Conservation (phyloP, 306 rosid species). For the Macrotyloma uniflorum region DNA sequence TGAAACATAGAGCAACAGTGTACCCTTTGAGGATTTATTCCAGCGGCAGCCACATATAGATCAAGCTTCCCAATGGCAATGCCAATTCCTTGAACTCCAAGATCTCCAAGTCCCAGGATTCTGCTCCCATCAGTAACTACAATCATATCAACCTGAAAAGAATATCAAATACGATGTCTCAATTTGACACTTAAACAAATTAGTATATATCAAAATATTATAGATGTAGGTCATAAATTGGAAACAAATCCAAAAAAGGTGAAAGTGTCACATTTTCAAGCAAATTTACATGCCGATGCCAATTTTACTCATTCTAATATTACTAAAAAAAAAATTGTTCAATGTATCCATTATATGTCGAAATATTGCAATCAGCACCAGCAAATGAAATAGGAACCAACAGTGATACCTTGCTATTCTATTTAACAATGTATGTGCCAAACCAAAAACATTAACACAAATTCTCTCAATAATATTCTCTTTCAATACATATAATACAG, state of each 20-base stretch:
- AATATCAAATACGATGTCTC: slow-evolving; percentile 28
- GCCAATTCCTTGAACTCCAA: slow-evolving; percentile 98
- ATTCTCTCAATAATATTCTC: background rate
- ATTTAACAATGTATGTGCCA: background rate
- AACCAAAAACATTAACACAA: background rate
- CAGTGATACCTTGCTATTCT: background rate
- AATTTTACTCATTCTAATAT: background rate
- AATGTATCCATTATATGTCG: background rate
- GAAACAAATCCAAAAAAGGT: background rate
- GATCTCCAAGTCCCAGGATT: slow-evolving; percentile 98
- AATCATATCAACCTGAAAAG: slow-evolving; percentile 97
- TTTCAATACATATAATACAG: background rate
- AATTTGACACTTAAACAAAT: slow-evolving; percentile 25
- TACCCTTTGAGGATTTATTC: slow-evolving; percentile 99
- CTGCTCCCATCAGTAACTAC: slow-evolving; percentile 99
- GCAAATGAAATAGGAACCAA: background rate
- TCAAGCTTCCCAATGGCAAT: slow-evolving; percentile 95
- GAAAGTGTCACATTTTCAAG: background rate
- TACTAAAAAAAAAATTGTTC: background rate
- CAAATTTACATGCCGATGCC: background rate
- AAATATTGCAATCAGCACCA: background rate
- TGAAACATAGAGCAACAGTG: slow-evolving; percentile 15
- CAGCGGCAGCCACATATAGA: slow-evolving; percentile 98
- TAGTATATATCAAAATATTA: background rate
- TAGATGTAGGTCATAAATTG: slow-evolving; percentile 5